These are phyloP conservation scores for Phyllosticta ampelicida DNA, from an alignment of 2,329 filamentous ascomycete genomes.

Conservation along the genomic window DNA sequence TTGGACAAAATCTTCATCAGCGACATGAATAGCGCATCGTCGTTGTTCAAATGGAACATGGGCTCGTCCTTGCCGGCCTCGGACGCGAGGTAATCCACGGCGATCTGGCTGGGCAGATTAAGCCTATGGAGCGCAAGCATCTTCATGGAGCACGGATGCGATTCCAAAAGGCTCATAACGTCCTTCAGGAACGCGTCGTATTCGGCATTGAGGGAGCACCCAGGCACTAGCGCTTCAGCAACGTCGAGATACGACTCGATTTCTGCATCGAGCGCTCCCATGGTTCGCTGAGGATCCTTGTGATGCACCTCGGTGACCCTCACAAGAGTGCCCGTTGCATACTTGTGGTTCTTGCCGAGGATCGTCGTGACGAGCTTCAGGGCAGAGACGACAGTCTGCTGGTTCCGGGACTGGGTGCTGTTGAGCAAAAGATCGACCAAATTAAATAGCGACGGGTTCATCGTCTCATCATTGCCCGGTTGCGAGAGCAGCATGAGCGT, in stretches of 20 bases:
- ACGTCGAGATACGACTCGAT: constrained; percentile 60
- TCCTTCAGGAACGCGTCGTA: constrained; percentile 66
- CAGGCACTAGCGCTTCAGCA: constrained; percentile 56
- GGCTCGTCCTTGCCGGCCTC: constrained; percentile 48
- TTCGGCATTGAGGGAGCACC: constrained; percentile 59
- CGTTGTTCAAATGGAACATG: constrained; percentile 50
- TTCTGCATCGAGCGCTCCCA: constrained; percentile 65
- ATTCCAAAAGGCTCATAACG: constrained; percentile 56
- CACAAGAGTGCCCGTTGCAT: constrained; percentile 68
- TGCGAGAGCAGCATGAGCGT: constrained; percentile 79
- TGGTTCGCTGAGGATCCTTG: constrained; percentile 50
- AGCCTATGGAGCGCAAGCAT: constrained; percentile 54
- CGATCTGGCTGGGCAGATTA: constrained; percentile 36
- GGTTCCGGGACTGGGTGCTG: constrained; percentile 71
- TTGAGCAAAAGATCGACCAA: constrained; percentile 82
- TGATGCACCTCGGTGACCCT: constrained; percentile 50
- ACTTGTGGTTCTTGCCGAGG: constrained; percentile 75
- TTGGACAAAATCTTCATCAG: constrained; percentile 53
- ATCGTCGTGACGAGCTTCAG: constrained; percentile 80
- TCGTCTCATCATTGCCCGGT: constrained; percentile 63
- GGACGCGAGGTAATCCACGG: constrained; percentile 35
- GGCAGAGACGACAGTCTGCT: constrained; percentile 82
- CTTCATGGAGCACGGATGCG: constrained; percentile 60
- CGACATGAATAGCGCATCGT: constrained; percentile 45
- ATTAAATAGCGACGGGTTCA: constrained; percentile 84